A percentile compares a stretch with the other conserved stretches of the same genome.
Evolutionary conservation across 1,284 basidiomycete species (phyloP).

Genomic region (Malassezia psittaci): DNA sequence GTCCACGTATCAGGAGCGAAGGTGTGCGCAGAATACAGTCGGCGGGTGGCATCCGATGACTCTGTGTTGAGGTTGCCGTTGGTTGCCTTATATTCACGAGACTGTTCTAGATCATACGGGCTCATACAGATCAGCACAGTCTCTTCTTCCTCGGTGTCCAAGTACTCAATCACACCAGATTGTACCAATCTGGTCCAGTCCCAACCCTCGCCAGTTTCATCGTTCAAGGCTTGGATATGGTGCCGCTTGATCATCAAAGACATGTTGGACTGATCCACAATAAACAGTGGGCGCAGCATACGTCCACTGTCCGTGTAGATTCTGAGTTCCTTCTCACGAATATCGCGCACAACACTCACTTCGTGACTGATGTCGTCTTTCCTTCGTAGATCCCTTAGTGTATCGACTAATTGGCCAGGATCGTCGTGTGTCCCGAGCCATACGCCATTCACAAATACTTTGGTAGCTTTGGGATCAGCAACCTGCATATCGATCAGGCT

Average conservation of each 20-base stretch:
- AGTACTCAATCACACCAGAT: slow-evolving; percentile 78
- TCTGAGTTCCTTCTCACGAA: slow-evolving; percentile 84
- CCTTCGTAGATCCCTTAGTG: slow-evolving; percentile 79
- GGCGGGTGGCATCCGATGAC: slow-evolving; percentile 71
- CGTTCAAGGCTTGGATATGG: slow-evolving; percentile 65
- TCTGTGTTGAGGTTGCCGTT: slow-evolving; percentile 55
- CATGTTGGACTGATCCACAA: slow-evolving; percentile 70
- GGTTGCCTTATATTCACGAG: slow-evolving; percentile 50
- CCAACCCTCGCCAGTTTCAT: slow-evolving; percentile 48
- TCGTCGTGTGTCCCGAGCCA: slow-evolving; percentile 99
- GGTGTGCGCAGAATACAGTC: slow-evolving; percentile 54
- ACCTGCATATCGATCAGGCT: slow-evolving; percentile 41
- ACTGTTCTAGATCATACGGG: slow-evolving; percentile 77
- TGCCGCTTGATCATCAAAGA: slow-evolving; percentile 69
- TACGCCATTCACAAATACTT: slow-evolving; percentile 98
- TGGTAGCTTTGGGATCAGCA: slow-evolving; percentile 55
- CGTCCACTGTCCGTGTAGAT: slow-evolving; percentile 94
- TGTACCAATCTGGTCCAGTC: slow-evolving; percentile 79
- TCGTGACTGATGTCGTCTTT: slow-evolving; percentile 93
- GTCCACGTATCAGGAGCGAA: slow-evolving; percentile 61
- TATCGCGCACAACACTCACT: slow-evolving; percentile 92
- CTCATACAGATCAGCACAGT: slow-evolving; percentile 99
- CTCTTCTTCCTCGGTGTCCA: slow-evolving; percentile 98
- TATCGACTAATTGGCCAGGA: slow-evolving; percentile 80
- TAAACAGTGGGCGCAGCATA: slow-evolving; percentile 90